phyloP scores from a whole-genome alignment of 305 asterid species.

The Rubia peregrina region DNA sequence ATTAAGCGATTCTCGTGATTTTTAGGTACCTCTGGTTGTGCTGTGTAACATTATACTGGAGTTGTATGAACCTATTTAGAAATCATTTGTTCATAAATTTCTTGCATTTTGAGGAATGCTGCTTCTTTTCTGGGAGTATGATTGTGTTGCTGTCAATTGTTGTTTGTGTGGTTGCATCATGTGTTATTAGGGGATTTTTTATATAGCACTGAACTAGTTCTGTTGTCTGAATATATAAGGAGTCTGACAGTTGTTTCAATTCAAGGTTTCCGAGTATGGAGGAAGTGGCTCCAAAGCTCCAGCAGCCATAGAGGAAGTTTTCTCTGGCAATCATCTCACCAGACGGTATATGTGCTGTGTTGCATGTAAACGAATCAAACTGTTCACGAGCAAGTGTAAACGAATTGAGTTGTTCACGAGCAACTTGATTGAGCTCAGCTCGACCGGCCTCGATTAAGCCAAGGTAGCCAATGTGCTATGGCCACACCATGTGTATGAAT shows the following conservation, averaged over 20 bases:
- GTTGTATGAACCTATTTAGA: neutral
- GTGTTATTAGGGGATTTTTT: neutral
- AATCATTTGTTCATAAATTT: neutral
- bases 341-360: too few relatives aligned
- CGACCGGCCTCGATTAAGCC: too few relatives aligned
- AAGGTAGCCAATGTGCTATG: too few relatives aligned
- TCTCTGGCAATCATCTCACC: too few relatives aligned
- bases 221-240: neutral
- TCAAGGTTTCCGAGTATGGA: neutral
- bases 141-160: neutral
- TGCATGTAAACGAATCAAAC: too few relatives aligned
- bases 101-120: neutral
- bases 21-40: slow-evolving; percentile 6
- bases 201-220: neutral
- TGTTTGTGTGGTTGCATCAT: neutral
- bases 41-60: neutral
- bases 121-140: neutral
- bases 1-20: slow-evolving; percentile 21
- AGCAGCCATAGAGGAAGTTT: neutral
- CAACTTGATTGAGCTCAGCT: too few relatives aligned
- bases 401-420: too few relatives aligned
- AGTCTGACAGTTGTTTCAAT: neutral
- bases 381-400: too few relatives aligned
- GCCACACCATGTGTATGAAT: too few relatives aligned
- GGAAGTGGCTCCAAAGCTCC: neutral